phyloP scores from a whole-genome alignment of 352 stramenopile species.

The Globisporangium irregulare region DNA sequence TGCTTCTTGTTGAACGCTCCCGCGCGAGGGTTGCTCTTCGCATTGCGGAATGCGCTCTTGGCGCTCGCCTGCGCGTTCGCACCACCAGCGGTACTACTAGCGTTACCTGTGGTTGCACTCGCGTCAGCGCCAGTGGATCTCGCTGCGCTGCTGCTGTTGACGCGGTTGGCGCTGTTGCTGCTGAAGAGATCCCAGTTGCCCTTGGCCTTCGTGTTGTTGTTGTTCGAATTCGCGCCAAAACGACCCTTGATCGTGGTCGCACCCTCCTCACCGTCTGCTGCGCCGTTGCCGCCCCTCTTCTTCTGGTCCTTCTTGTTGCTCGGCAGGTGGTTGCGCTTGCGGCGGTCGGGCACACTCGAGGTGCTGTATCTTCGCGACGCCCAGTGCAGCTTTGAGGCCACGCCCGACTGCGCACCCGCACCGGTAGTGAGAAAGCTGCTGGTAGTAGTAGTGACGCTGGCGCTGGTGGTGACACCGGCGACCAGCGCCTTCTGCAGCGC shows the following conservation, averaged over 20 bases:
- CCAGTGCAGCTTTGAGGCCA: slow-evolving; percentile 13
- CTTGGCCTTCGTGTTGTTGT: slow-evolving; percentile 18
- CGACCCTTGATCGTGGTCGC: background rate
- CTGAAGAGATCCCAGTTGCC: slow-evolving; percentile 35
- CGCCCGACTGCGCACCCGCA: background rate
- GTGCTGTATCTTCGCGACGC: slow-evolving; percentile 20
- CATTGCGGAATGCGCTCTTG: slow-evolving; percentile 13
- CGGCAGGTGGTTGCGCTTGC: slow-evolving; percentile 53
- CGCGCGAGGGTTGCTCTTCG: slow-evolving; percentile 8
- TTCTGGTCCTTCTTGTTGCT: slow-evolving; percentile 39
- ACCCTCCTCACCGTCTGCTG: background rate
- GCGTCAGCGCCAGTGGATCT: slow-evolving; percentile 6
- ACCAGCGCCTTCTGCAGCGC: slow-evolving; percentile 21
- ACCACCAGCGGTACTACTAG: background rate
- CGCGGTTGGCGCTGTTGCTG: slow-evolving; percentile 12
- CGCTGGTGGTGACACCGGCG: slow-evolving; percentile 15
- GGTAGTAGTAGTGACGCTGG: background rate
- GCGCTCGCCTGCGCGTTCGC: background rate
- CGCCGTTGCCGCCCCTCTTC: slow-evolving; percentile 15
- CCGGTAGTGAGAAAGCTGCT: background rate
- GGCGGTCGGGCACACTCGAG: slow-evolving; percentile 41
- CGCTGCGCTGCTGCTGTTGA: background rate
- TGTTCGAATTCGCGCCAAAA: slow-evolving; percentile 18
- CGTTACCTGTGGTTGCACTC: slow-evolving; percentile 4
- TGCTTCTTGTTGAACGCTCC: slow-evolving; percentile 25